Percentiles rank a stretch among this genome's conserved stretches.
These are phyloP conservation scores for Vitis amurensis DNA, from an alignment of 164 flowering plant genomes.

Conservation along the genomic window DNA sequence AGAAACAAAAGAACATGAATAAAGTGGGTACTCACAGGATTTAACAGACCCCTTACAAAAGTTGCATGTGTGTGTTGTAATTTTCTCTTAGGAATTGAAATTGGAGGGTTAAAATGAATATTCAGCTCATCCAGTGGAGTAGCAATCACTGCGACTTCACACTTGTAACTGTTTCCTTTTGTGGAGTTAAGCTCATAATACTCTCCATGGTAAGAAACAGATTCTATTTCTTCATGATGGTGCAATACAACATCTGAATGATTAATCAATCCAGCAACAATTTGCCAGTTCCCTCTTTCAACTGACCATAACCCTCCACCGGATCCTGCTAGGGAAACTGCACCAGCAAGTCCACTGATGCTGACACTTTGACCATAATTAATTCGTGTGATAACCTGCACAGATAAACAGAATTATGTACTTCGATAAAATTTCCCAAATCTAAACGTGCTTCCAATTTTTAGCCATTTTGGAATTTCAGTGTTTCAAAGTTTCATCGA, in stretches of 20 bases:
- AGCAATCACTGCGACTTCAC: constrained; percentile 76
- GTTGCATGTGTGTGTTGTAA: constrained; percentile 89
- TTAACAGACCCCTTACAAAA: constrained; percentile 78
- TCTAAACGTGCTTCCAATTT: too few species aligned
- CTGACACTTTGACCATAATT: constrained; percentile 89
- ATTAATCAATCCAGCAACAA: constrained; percentile 80
- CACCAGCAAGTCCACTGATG: constrained; percentile 96
- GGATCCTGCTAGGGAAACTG: constrained; percentile 93
- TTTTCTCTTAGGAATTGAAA: constrained; percentile 69
- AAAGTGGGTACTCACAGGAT: constrained; percentile 60
- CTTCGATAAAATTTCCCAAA: background rate
- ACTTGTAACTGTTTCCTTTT: constrained; percentile 66
- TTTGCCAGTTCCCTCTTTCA: constrained; percentile 94
- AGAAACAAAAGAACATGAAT: background rate
- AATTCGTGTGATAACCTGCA: constrained; percentile 92
- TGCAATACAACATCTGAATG: constrained; percentile 67
- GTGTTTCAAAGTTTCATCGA: too few species aligned
- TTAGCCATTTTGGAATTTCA: too few species aligned
- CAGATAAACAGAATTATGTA: constrained; percentile 1
- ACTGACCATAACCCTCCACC: constrained; percentile 86
- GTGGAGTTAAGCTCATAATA: constrained; percentile 79
- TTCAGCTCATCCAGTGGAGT: constrained; percentile 83
- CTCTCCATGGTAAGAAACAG: constrained; percentile 53
- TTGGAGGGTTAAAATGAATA: constrained; percentile 60
- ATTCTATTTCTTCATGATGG: constrained; percentile 74